Percentiles rank a stretch among this genome's conserved stretches.
These are phyloP conservation scores for Terfezia claveryi DNA, from an alignment of 495 filamentous ascomycete genomes.

Conservation along the genomic window DNA sequence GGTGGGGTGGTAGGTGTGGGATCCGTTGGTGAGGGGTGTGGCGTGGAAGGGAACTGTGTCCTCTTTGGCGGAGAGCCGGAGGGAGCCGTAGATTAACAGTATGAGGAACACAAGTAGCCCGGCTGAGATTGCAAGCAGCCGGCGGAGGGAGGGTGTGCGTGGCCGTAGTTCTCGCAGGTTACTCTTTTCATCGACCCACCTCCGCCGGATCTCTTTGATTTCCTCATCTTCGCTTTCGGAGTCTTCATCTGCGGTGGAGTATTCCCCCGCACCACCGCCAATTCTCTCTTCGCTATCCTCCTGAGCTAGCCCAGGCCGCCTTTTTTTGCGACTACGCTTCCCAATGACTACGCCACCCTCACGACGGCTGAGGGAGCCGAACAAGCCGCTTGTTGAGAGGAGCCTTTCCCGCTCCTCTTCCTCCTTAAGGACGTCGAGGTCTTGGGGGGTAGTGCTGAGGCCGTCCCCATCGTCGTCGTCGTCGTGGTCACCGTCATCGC, in stretches of 20 bases:
- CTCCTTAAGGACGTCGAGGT: slow-evolving; percentile 56
- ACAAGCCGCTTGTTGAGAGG: slow-evolving; percentile 29
- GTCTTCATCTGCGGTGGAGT: not conserved
- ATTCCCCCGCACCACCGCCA: slow-evolving; percentile 6
- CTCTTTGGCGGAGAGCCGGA: slow-evolving; percentile 29
- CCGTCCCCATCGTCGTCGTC: not conserved
- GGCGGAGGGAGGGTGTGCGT: slow-evolving; percentile 9
- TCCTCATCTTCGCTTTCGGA: slow-evolving; percentile 12
- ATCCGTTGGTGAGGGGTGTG: slow-evolving; percentile 43
- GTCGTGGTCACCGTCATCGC: not conserved
- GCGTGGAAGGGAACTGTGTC: slow-evolving; percentile 27
- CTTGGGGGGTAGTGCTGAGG: slow-evolving; percentile 20
- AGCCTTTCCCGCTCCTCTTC: slow-evolving; percentile 76
- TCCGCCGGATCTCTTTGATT: slow-evolving; percentile 16
- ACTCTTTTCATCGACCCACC: slow-evolving; percentile 15
- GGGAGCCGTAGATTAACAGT: slow-evolving; percentile 28
- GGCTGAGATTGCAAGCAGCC: slow-evolving; percentile 2
- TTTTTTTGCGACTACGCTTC: slow-evolving; percentile 26
- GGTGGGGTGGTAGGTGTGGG: slow-evolving; percentile 65
- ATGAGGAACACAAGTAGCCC: slow-evolving; percentile 24
- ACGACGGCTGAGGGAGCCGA: slow-evolving; percentile 15
- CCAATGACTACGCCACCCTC: slow-evolving; percentile 29
- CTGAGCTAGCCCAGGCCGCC: slow-evolving; percentile 48
- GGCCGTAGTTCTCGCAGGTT: slow-evolving; percentile 1
- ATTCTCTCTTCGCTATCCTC: slow-evolving; percentile 26